A percentile compares a stretch with the other conserved stretches of the same genome.
phyloP scores from a whole-genome alignment of 2,329 filamentous ascomycete species.

The Cercospora sp. region DNA sequence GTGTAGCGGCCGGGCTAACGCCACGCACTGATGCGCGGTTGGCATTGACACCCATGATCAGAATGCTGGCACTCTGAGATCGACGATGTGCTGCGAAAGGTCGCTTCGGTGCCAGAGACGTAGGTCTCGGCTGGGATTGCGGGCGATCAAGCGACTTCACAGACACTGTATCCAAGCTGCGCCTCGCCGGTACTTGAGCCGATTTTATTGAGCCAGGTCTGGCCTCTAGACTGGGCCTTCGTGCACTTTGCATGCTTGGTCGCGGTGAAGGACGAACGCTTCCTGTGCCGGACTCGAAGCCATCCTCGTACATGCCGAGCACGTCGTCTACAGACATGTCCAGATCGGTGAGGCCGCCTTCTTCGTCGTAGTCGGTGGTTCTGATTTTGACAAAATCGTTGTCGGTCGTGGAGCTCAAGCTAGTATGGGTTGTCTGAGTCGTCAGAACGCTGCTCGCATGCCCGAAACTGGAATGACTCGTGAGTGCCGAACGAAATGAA shows the following conservation, averaged over 20 bases:
- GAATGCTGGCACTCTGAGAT: conserved; percentile 38
- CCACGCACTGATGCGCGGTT: conserved; percentile 16
- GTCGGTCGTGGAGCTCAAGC: conserved; percentile 64
- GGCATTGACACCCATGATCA: conserved; percentile 25
- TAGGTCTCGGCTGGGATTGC: conserved; percentile 25
- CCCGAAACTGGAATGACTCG: conserved; percentile 58
- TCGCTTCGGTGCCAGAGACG: conserved; percentile 19
- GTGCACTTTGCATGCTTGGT: conserved; percentile 23
- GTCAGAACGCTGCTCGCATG: conserved; percentile 62
- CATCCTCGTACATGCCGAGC: conserved; percentile 61
- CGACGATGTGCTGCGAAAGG: conserved; percentile 32
- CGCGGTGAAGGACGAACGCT: conserved; percentile 27
- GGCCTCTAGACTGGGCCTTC: conserved; percentile 20
- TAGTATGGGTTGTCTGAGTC: conserved; percentile 81
- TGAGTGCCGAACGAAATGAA: conserved; percentile 62
- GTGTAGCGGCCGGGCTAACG: conserved; percentile 13
- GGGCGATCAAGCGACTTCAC: conserved; percentile 28
- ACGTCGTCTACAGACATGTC: conserved; percentile 62
- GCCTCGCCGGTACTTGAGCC: conserved; percentile 20
- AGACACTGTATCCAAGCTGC: conserved; percentile 26
- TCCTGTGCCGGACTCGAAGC: conserved; percentile 47
- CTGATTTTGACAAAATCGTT: conserved; percentile 68
- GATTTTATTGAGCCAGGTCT: conserved; percentile 25
- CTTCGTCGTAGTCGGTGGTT: conserved; percentile 44
- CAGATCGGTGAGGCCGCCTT: conserved; percentile 39